Conservation (phyloP, 2,329 filamentous ascomycete genomes). For the Ophiocordyceps camponoti-saundersi region DNA sequence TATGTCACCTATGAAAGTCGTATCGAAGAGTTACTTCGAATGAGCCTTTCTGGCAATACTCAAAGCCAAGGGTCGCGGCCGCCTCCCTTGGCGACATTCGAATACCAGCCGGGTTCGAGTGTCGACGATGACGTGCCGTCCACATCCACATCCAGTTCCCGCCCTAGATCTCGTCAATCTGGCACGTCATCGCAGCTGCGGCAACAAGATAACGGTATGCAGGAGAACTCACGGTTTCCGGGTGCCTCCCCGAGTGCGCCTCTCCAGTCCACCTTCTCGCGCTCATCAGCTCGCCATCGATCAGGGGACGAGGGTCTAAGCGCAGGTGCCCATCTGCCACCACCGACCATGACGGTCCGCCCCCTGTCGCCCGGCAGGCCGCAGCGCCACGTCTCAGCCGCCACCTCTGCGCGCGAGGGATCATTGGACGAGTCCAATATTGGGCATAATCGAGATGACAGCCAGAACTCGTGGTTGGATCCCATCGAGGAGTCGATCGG, state of each 20-base stretch:
- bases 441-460: conserved; percentile 38
- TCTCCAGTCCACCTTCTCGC: conserved; percentile 37
- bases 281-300: conserved; percentile 19
- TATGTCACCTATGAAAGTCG: conserved; percentile 79
- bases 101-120: conserved; percentile 4
- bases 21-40: conserved; percentile 69
- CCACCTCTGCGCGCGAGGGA: conserved; percentile 1
- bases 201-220: conserved; percentile 7
- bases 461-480: conserved; percentile 82
- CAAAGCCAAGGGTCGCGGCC: conserved; percentile 61
- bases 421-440: conserved; percentile 10
- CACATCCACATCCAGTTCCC: not conserved
- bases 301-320: conserved; percentile 12
- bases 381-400: conserved; percentile 6
- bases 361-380: conserved; percentile 24
- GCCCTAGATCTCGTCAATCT: not conserved
- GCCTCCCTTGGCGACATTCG: conserved; percentile 41
- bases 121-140: not conserved
- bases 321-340: not conserved
- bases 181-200: conserved; percentile 4
- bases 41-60: conserved; percentile 36
- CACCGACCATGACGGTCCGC: conserved; percentile 28
- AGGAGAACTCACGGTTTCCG: conserved; percentile 9
- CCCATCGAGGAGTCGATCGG: conserved; percentile 81
- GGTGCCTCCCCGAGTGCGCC: conserved; percentile 9